These are phyloP conservation scores for Acacia confusa DNA, from an alignment of 306 rosid species.

Conservation along the genomic window DNA sequence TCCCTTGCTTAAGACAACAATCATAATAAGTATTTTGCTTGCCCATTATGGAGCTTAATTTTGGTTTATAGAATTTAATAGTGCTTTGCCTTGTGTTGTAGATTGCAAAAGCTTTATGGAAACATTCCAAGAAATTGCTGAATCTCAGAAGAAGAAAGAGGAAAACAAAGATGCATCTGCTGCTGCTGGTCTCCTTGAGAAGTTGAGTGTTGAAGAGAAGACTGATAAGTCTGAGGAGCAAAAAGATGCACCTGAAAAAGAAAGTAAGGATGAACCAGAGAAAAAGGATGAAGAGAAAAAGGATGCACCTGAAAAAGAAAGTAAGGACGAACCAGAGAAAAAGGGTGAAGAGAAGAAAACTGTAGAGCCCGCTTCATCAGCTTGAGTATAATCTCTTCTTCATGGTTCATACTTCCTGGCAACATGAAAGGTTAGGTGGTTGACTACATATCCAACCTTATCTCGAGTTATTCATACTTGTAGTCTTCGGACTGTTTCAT, in stretches of 20 bases:
- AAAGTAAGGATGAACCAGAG: conserved; percentile 19
- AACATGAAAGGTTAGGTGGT: conserved; percentile 41
- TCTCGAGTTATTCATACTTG: conserved; percentile 22
- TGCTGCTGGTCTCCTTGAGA: conserved; percentile 71
- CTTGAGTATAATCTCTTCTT: conserved; percentile 37
- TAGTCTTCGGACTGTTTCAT: conserved; percentile 40
- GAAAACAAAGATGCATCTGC: conserved; percentile 66
- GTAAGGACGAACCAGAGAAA: conserved; percentile 11
- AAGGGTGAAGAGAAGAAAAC: conserved; percentile 50
- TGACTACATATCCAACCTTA: conserved; percentile 25
- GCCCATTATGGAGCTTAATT: background rate
- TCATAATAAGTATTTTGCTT: background rate
- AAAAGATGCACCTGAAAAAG: conserved; percentile 39
- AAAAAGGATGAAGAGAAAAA: conserved; percentile 38
- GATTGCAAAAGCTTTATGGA: conserved; percentile 85
- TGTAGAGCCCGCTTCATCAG: conserved; percentile 51
- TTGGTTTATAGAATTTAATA: background rate
- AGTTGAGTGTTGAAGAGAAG: conserved; percentile 64
- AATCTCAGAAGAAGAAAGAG: conserved; percentile 56
- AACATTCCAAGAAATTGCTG: conserved; percentile 77
- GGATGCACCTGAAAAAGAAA: conserved; percentile 35
- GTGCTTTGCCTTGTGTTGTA: conserved; percentile 21
- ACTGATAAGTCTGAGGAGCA: conserved; percentile 34
- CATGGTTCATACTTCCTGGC: conserved; percentile 25
- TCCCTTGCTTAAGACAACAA: background rate